Percentiles rank a stretch among this genome's conserved stretches.
Evolutionary conservation across 2,329 filamentous ascomycete genomes (phyloP).

Genomic region (Uncinocarpus reesii): DNA sequence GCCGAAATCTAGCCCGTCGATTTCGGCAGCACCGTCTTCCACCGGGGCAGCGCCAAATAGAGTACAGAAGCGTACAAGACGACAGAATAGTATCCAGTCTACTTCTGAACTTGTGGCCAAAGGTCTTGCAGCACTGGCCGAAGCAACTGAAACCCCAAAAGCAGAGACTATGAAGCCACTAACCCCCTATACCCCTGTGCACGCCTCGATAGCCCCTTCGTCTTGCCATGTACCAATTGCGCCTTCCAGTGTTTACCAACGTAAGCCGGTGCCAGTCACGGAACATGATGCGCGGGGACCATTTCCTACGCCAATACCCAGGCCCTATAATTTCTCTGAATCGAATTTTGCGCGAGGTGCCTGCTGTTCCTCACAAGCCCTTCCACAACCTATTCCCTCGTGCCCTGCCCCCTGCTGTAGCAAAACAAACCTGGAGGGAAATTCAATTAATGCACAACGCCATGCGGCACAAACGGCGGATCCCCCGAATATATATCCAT

Average conservation of each 20-base stretch:
- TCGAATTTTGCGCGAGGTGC: neutral
- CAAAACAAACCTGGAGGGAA: neutral
- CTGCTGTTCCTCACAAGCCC: neutral
- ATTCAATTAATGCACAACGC: neutral
- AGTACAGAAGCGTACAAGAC: conserved; percentile 29
- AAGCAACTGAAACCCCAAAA: neutral
- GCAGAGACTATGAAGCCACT: neutral
- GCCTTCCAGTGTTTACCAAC: neutral
- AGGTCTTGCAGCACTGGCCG: conserved; percentile 3
- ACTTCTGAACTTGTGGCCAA: conserved; percentile 29
- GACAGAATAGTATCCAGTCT: conserved; percentile 27
- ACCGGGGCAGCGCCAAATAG: conserved; percentile 22
- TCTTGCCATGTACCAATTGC: neutral
- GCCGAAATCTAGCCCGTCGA: conserved; percentile 1
- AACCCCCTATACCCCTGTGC: neutral
- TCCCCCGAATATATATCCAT: neutral
- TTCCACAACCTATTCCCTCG: neutral
- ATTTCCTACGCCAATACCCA: neutral
- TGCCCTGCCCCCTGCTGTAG: conserved; percentile 6
- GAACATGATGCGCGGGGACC: neutral
- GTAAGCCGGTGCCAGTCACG: neutral
- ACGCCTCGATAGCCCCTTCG: neutral
- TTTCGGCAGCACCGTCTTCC: conserved; percentile 17
- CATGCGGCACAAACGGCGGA: neutral
- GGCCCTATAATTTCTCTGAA: neutral